phyloP scores from a whole-genome alignment of 306 rosid species.

The Vigna mungo region DNA sequence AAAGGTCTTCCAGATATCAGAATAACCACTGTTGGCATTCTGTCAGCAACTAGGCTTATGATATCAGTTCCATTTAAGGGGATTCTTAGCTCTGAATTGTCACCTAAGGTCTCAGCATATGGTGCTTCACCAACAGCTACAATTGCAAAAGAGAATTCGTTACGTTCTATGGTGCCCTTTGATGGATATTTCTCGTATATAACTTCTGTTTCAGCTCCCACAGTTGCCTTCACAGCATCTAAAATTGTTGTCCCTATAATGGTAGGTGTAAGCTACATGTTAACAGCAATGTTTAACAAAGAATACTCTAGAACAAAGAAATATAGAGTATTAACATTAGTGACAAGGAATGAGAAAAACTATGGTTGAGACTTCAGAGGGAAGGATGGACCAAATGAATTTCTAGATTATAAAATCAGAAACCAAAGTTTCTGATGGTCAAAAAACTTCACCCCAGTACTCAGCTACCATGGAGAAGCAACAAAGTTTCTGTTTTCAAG shows the following conservation, averaged over 20 bases:
- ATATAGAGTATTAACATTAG: conserved; percentile 15
- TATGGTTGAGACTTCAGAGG: conserved; percentile 9
- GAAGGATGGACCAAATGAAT: conserved; percentile 15
- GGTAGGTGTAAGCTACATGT: conserved; percentile 22
- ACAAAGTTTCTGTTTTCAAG: conserved; percentile 13
- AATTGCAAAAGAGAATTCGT: conserved; percentile 71
- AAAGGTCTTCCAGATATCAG: conserved; percentile 86
- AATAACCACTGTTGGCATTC: conserved; percentile 78
- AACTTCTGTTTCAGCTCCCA: conserved; percentile 68
- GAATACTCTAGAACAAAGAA: conserved; percentile 18
- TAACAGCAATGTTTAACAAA: conserved; percentile 12
- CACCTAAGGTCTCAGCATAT: conserved; percentile 76
- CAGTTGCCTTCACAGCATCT: conserved; percentile 76
- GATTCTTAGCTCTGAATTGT: conserved; percentile 63
- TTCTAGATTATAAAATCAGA: conserved; percentile 23
- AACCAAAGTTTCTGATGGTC: not conserved
- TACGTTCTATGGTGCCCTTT: conserved; percentile 51
- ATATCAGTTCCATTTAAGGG: conserved; percentile 64
- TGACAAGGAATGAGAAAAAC: not conserved
- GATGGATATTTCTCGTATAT: conserved; percentile 65
- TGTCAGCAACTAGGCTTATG: conserved; percentile 66
- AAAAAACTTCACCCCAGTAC: not conserved
- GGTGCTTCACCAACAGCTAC: conserved; percentile 85
- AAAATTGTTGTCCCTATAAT: conserved; percentile 77
- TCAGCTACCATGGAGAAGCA: conserved; percentile 5